A percentile compares a stretch with the other conserved stretches of the same genome.
These are phyloP conservation scores for Cocos nucifera DNA, from an alignment of 176 grass and related monocot species.

Conservation along the genomic window DNA sequence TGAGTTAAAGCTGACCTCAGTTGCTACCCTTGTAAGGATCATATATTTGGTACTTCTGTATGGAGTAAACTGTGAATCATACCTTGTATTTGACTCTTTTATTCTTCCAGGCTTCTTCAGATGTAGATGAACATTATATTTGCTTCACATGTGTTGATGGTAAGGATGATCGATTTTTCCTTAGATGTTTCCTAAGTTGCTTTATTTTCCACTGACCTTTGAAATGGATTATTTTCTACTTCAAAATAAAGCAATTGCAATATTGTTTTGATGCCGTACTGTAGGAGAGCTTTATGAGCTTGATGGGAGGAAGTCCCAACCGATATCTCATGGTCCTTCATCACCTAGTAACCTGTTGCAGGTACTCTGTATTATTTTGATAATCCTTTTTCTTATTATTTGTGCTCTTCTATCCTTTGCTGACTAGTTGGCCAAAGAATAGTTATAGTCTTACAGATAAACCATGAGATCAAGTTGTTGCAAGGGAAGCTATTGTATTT, in stretches of 20 bases:
- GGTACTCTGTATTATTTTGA: conserved; percentile 20
- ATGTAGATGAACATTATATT: conserved; percentile 70
- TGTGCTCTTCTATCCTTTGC: not conserved
- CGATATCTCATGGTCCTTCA: conserved; percentile 49
- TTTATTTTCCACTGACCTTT: no score
- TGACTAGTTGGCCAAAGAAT: no score
- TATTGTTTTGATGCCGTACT: not conserved
- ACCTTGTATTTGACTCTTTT: not conserved
- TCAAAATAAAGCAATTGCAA: no score
- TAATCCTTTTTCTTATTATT: not conserved
- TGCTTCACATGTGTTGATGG: conserved; percentile 93
- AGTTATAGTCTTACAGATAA: no score
- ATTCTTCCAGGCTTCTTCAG: conserved; percentile 44
- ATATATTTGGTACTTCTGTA: no score
- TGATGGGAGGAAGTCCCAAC: conserved; percentile 56
- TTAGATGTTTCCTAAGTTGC: not conserved
- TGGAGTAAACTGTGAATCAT: no score
- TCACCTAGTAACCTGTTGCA: conserved; percentile 59
- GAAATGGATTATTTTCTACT: no score
- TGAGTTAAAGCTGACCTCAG: no score
- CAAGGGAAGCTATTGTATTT: no score
- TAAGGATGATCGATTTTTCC: conserved; percentile 12
- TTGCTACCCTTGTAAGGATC: no score
- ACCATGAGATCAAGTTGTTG: no score
- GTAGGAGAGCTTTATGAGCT: conserved; percentile 77